Evolutionary conservation across 2,329 filamentous ascomycete genomes (phyloP), one percentile per base, ranked within the genome.

Genomic region (Clonostachys solani): DNA sequence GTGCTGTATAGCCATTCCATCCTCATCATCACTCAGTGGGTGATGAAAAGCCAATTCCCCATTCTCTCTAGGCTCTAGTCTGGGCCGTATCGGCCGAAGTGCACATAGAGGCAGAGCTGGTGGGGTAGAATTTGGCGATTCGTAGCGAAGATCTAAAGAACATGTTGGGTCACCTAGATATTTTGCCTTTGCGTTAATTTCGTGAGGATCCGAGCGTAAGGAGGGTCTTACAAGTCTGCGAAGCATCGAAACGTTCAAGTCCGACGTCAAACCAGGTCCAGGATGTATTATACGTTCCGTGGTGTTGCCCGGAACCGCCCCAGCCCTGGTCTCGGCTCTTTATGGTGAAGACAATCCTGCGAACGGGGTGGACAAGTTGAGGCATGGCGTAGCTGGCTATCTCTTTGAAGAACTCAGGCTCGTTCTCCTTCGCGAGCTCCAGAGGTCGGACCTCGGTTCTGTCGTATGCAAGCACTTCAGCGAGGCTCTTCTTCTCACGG

Each of bases 181-280:
- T 29, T 29, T 29, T 23, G 23, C 23, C 7, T 4, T 8, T 9
- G 29, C 18, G 36, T 50, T 38, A 44, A 42, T 15, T 6, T 40
- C 8, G 19, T 18, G 7, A 16, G 6, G 33, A n/a, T 34, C 15
- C 8, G 6, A 9, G 12, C 37, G 13, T 33, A 33, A 16, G 18
- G 12, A n/a, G 38, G 19, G n/a, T 51, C 64, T 54, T 52, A 65
- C 65, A 64, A 6, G 45, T 50, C 12, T 54, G 54, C 15, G 54
- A 55, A 17, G 65, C 65, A 41, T 77, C 74, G 43, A 80, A 76
- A 5, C 71, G 70, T 60, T 86, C 82, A 15, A 83, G 58, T 0
- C 82, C 82, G 15, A 73, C 79, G 47, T 84, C 81, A 49, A 84
- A 84, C 82, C 82, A 86, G 0, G 81, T 81, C 63, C 65, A 82